Evolutionary conservation across 1,284 basidiomycete genomes (phyloP).

Genomic region (Leccinum subrobustum): DNA sequence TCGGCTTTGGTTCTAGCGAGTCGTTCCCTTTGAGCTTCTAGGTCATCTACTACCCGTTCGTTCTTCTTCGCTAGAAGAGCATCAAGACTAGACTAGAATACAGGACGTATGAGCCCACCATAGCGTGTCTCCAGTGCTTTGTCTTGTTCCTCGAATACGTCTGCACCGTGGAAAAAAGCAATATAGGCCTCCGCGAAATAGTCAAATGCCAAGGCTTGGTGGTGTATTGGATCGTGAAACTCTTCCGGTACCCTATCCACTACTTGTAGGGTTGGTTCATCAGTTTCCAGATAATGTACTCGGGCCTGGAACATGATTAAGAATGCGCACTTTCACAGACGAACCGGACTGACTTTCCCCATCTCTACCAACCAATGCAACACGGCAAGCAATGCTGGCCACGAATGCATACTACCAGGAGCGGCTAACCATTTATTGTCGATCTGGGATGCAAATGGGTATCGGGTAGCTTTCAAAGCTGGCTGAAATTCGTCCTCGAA

Average conservation of each 20-base stretch:
- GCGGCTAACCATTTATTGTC: slow-evolving; percentile 83
- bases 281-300: slow-evolving; percentile 55
- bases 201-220: slow-evolving; percentile 74
- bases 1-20: slow-evolving; percentile 50
- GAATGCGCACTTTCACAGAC: neutral
- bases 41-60: slow-evolving; percentile 54
- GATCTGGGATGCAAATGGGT: slow-evolving; percentile 72
- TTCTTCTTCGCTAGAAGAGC: slow-evolving; percentile 58
- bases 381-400: slow-evolving; percentile 80
- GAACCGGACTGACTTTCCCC: slow-evolving; percentile 57
- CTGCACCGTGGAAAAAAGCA: slow-evolving; percentile 68
- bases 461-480: slow-evolving; percentile 70
- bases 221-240: slow-evolving; percentile 71
- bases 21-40: slow-evolving; percentile 54
- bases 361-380: slow-evolving; percentile 86
- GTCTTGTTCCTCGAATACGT: slow-evolving; percentile 72
- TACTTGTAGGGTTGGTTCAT: slow-evolving; percentile 65
- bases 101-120: slow-evolving; percentile 44
- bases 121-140: slow-evolving; percentile 71
- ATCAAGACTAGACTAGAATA: slow-evolving; percentile 10
- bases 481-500: slow-evolving; percentile 83
- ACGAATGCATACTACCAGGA: slow-evolving; percentile 81
- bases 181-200: slow-evolving; percentile 72
- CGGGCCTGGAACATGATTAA: slow-evolving; percentile 32
- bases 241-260: slow-evolving; percentile 59